Evolutionary conservation across 1,284 basidiomycete genomes (phyloP), one percentile per base, ranked within the genome.

Genomic region (Rugosomyces carneus): DNA sequence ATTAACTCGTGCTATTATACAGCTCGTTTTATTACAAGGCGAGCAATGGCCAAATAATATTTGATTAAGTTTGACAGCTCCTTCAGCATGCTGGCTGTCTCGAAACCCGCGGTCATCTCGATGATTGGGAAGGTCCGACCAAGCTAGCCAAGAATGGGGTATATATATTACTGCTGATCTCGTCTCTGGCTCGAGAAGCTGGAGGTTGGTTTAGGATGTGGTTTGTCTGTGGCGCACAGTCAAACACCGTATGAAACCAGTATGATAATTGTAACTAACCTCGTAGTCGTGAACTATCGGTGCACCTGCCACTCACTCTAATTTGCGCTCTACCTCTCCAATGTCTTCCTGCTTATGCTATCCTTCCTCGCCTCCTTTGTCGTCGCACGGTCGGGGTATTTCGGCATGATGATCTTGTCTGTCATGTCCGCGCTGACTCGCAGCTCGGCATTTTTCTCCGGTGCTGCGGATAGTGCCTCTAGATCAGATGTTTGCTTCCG

Each of bases 161-260:
- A 34, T 15, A 34, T 34, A 34, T 15, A 34, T 34, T 16, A 4
- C 15, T 16, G 31, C 31, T 16, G 31, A 15, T n/a, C 15, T 34
- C 6, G 31, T 34, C 13, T 16, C 31, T 3, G 8, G n/a, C 31
- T 34, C 31, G 45, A 18, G 5, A 48, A 29, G 20, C 36, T 41
- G 16, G 50, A 39, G 20, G 44, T 43, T 47, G 26, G 27, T 48
- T 36, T 24, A 40, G 24, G 15, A 42, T 38, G 20, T 18, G 18
- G 11, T 29, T 20, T 27, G 41, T 43, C 52, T 53, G 52, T 51
- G 49, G 49, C 49, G 52, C 49, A 52, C 27, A 16, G 39, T 47
- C 20, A 50, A 13, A 45, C 2, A 29, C 29, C 4, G 11, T 7
- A 32, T 41, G 15, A 19, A 4, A 9, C 8, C 9, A 34, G 23